Conservation (phyloP, 2,329 filamentous ascomycete genomes). For the Arachnomyces sp. region DNA sequence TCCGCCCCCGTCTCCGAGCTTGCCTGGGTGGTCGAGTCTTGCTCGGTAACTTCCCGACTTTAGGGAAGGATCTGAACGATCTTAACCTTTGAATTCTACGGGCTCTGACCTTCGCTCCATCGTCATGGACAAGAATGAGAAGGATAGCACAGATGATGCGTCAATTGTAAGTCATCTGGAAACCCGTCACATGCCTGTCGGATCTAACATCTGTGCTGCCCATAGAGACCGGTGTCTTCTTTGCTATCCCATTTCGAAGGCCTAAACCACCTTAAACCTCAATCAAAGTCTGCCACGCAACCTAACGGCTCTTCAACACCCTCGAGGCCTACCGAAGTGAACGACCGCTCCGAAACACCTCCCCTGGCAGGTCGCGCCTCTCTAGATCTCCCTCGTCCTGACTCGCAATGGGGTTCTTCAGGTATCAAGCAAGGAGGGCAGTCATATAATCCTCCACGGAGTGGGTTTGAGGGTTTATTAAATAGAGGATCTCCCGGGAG, state of each 20-base stretch:
- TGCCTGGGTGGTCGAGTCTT: too few species aligned
- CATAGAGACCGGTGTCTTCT: slow-evolving; percentile 40
- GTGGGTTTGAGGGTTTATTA: slow-evolving; percentile 8
- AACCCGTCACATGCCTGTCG: slow-evolving; percentile 10
- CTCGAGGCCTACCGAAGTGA: slow-evolving; percentile 24
- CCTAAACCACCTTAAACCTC: slow-evolving; percentile 24
- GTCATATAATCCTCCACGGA: slow-evolving; percentile 16
- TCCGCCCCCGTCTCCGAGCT: too few species aligned
- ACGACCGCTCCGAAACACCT: slow-evolving; percentile 19
- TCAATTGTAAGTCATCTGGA: slow-evolving; percentile 25
- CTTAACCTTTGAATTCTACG: neutral
- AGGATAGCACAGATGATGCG: slow-evolving; percentile 28
- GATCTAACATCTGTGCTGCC: slow-evolving; percentile 8
- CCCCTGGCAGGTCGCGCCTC: slow-evolving; percentile 29
- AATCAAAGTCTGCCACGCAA: slow-evolving; percentile 8
- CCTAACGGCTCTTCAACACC: slow-evolving; percentile 23
- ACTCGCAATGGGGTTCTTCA: slow-evolving; percentile 28
- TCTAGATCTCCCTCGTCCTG: slow-evolving; percentile 34
- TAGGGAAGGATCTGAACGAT: too few species aligned
- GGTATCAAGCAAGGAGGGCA: slow-evolving; percentile 17
- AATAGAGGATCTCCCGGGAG: slow-evolving; percentile 42
- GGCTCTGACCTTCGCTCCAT: slow-evolving; percentile 1
- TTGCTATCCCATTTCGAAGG: slow-evolving; percentile 42
- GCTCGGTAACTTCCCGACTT: too few species aligned
- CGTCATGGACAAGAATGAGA: slow-evolving; percentile 29